Evolutionary conservation across 441 rosid genomes (phyloP), one percentile per base, ranked within the genome.

Genomic region (Gossypium schwendimanii): DNA sequence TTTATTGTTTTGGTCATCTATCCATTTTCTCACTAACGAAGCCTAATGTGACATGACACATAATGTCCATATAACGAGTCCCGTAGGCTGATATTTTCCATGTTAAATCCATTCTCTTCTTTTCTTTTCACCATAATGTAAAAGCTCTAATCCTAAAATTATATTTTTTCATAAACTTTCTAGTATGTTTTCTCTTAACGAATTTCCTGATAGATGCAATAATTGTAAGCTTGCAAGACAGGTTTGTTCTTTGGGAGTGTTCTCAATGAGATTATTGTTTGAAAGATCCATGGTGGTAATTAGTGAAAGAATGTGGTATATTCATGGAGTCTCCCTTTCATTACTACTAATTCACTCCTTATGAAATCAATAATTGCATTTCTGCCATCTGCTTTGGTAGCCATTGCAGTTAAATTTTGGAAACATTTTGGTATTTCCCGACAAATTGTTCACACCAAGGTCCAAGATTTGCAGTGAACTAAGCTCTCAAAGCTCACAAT

Each of bases 251-350:
- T 57, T 64, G 4, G 77, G 73, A 6, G 71, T 52, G 12, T 52
- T 45, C 0, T 80, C 78, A 0, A 4, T 18, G 2, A 81, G 66
- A 26, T 63, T 39, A 66, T 75, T 81, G 31, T 7, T 2, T 12
- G 82, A 78, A 6, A 80, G 77, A 74, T 76, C 80, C 8, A 80
- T 44, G 71, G 47, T 49, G n/a, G 41, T 66, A 12, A 78, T 49
- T 2, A 78, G 49, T 18, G 47, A 7, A 18, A 78, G 64, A 14
- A 14, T 67, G 2, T 52, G 9, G 28, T 28, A 33, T 78, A 78
- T 41, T 3, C 24, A 6, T 41, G 12, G 1, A 23, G 20, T 8
- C 28, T 47, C 53, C 79, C 71, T 71, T 75, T 79, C 59, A 50
- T 26, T 3, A 71, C 20, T 11, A 66, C 53, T 14, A 60, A 20